phyloP scores from a whole-genome alignment of 352 stramenopile species.

The Phytophthora melonis region DNA sequence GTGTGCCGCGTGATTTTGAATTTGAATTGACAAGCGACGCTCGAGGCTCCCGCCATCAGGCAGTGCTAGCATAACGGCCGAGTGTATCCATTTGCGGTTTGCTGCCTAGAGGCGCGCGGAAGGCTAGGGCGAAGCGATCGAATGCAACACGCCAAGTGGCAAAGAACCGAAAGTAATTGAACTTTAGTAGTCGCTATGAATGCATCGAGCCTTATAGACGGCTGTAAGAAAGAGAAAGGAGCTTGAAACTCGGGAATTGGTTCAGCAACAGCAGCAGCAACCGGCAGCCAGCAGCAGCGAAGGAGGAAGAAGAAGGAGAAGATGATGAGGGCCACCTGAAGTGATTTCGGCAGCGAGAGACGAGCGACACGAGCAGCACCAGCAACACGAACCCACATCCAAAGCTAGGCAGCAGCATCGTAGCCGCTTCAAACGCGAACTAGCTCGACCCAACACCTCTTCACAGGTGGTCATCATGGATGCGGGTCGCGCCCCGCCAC shows the following conservation, averaged over 20 bases:
- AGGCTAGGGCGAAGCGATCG: too few relatives aligned
- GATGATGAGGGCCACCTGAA: neutral
- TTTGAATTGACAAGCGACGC: slow-evolving; percentile 19
- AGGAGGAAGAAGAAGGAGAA: neutral
- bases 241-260: neutral
- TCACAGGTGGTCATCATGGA: slow-evolving; percentile 4
- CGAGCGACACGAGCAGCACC: neutral
- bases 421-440: slow-evolving; percentile 18
- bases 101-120: too few relatives aligned
- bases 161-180: slow-evolving; percentile 1
- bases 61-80: neutral
- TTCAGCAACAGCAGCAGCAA: neutral
- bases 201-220: slow-evolving; percentile 9
- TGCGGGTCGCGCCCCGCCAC: neutral
- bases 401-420: slow-evolving; percentile 25
- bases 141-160: too few relatives aligned
- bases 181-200: slow-evolving; percentile 8
- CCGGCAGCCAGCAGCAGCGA: too few relatives aligned
- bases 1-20: neutral
- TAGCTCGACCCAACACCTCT: slow-evolving; percentile 3
- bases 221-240: neutral
- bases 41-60: too few relatives aligned
- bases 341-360: neutral
- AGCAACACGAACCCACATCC: slow-evolving; percentile 8
- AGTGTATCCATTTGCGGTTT: slow-evolving; percentile 2